Base-by-base conservation (phyloP, 2,329 filamentous ascomycete species). In the Botrytis tulipae region DNA sequence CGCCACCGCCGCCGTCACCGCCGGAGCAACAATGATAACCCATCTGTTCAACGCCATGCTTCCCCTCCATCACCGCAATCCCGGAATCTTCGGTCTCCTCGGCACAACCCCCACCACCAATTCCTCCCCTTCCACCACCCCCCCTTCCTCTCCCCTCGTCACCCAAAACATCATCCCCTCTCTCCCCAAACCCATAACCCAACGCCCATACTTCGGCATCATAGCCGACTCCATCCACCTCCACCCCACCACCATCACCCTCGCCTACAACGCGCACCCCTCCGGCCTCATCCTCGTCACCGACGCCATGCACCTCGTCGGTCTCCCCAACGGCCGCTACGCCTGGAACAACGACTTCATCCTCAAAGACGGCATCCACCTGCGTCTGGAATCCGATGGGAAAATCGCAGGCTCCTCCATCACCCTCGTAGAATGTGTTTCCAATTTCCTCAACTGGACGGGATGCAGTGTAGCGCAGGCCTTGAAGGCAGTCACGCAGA, bases 11-110 rank as follows among this genome's bases (percentile, higher is more conserved):
- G 92, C 93, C 32, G 88, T 96, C 5, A 85, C 84, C n/a, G 87
- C 90, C 10, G 94, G 94, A 70, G 93, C 93, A 2, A 92, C 88
- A 67, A 97, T 97, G 93, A 92, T 97, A 77, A 97, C 94, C 0
- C 94, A 97, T 80, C 86, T 97, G 1, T 97, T 97, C 88, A 97
- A 97, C 81, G 94, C 94, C 40, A 97, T 97, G 94, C 88, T 91
- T 0, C 94, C 94, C 22, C 89, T 97, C 69, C 93, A 96, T 82
- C 94, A 98, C 85, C 92, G 95, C 73, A 94, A 97, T 82, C 94
- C 95, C 0, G 94, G 94, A 54, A 90, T 97, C 78, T 97, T 97
- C 81, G 95, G 95, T 42, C 89, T 97, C 0, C 84, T 98, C 22
- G 94, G 94, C 16, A 88, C 88, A 75, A 87, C 88, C 14, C 87